These are phyloP conservation scores for Sugiyamaella paludigena DNA, from an alignment of 1,139 yeast genomes.

Conservation along the genomic window DNA sequence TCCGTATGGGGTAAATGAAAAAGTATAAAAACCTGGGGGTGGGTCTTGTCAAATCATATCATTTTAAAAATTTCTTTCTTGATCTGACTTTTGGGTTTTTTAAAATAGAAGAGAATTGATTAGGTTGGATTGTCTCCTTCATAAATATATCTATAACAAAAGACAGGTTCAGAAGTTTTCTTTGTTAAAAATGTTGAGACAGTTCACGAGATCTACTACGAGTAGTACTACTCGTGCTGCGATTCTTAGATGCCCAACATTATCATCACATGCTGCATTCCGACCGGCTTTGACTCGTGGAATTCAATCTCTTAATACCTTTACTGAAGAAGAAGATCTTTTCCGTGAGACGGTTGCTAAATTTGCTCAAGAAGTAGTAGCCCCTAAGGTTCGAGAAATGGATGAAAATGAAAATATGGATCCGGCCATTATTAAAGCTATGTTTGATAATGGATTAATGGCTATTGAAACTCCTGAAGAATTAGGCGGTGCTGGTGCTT, in stretches of 20 bases:
- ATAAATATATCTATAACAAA: too few relatives aligned
- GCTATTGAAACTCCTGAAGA: slow-evolving; percentile 47
- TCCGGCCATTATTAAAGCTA: slow-evolving; percentile 35
- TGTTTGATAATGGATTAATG: slow-evolving; percentile 46
- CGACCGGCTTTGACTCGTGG: slow-evolving; percentile 5
- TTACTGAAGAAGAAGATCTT: slow-evolving; percentile 44
- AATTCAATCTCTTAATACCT: slow-evolving; percentile 25
- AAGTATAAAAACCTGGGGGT: too few relatives aligned
- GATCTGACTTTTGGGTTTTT: too few relatives aligned
- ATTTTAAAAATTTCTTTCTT: too few relatives aligned
- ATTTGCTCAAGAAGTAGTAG: slow-evolving; percentile 43
- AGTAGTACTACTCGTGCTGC: neutral
- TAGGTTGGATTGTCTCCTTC: too few relatives aligned
- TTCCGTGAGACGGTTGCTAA: slow-evolving; percentile 42
- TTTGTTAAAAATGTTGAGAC: slow-evolving; percentile 7
- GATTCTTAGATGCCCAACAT: too few relatives aligned
- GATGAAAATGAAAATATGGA: slow-evolving; percentile 46
- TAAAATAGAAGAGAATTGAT: too few relatives aligned
- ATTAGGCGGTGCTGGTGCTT: slow-evolving; percentile 47
- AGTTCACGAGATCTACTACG: slow-evolving; percentile 7
- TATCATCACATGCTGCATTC: slow-evolving; percentile 1
- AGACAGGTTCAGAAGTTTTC: too few relatives aligned
- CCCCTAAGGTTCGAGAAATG: slow-evolving; percentile 44
- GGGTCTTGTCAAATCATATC: too few relatives aligned
- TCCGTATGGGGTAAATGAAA: too few relatives aligned